Evolutionary conservation across 257 asterid genomes (phyloP).

Genomic region (Solanum clarkiae): DNA sequence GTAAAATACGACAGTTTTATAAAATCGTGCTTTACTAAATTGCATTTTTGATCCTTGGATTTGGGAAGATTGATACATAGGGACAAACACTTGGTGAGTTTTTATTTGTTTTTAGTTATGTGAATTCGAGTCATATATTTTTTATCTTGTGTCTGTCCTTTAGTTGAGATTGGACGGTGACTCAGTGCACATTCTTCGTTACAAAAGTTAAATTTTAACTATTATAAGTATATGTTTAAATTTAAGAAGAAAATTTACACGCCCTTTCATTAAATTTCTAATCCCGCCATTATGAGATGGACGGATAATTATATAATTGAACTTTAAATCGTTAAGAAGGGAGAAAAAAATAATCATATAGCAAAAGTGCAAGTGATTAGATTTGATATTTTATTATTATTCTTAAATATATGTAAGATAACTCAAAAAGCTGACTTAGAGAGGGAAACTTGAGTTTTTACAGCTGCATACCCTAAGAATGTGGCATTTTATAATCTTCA

Average conservation of each 20-base stretch:
- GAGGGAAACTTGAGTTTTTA: neutral
- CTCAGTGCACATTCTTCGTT: no score
- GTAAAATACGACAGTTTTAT: neutral
- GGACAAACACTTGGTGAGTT: neutral
- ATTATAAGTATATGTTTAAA: no score
- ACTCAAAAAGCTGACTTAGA: neutral
- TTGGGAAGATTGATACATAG: neutral
- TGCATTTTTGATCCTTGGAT: neutral
- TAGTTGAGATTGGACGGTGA: neutral
- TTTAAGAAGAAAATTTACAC: no score
- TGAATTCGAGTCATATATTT: neutral
- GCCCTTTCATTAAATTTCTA: fast-evolving
- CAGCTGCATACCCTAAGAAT: neutral
- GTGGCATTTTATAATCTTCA: neutral
- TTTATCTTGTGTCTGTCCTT: neutral
- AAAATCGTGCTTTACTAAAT: neutral
- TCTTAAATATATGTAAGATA: neutral
- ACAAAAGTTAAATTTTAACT: no score
- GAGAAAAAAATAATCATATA: neutral
- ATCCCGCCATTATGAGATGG: neutral
- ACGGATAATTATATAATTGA: neutral
- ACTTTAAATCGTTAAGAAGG: no score
- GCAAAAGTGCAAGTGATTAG: neutral
- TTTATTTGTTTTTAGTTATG: neutral
- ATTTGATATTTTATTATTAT: neutral